Conservation (phyloP, 805 yeast genomes). For the Saturnispora mendoncae region DNA sequence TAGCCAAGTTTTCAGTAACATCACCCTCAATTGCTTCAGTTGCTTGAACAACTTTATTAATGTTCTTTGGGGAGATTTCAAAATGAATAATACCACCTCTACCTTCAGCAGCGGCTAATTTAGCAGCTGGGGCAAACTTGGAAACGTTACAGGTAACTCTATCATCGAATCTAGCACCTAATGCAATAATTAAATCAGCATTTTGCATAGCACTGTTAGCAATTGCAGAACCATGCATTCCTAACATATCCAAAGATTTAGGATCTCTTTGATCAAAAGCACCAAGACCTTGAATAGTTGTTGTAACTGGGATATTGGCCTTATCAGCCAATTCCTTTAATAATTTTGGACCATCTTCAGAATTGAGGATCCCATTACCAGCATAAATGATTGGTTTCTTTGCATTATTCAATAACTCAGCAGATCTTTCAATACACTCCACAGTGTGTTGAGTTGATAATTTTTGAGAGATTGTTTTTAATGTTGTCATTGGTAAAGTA, state of each 20-base stretch:
- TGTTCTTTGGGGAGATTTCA: constrained; percentile 93
- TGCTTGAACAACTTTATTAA: constrained; percentile 94
- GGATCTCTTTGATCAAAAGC: constrained; percentile 88
- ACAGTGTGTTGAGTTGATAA: constrained; percentile 67
- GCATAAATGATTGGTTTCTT: constrained; percentile 84
- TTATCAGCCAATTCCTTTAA: constrained; percentile 81
- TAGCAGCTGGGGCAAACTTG: constrained; percentile 91
- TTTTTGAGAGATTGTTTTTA: constrained; percentile 58
- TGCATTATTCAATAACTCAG: constrained; percentile 68
- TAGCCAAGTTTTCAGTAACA: constrained; percentile 66
- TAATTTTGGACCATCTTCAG: constrained; percentile 69
- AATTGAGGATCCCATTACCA: constrained; percentile 83
- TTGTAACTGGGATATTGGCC: constrained; percentile 92
- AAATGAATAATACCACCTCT: constrained; percentile 97
- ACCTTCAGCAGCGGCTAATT: constrained; percentile 74
- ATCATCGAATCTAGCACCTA: constrained; percentile 97
- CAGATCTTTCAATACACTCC: constrained; percentile 68
- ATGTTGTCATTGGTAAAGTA: constrained; percentile 67
- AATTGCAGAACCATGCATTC: constrained; percentile 96
- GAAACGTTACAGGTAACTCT: constrained; percentile 86
- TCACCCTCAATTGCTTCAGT: constrained; percentile 97
- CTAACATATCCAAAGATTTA: constrained; percentile 90
- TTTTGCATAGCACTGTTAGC: constrained; percentile 92
- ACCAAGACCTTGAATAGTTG: constrained; percentile 90
- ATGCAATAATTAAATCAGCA: constrained; percentile 87